Base-by-base conservation (phyloP, 2,329 filamentous ascomycete species). In the Pseudocercospora eumusae region DNA sequence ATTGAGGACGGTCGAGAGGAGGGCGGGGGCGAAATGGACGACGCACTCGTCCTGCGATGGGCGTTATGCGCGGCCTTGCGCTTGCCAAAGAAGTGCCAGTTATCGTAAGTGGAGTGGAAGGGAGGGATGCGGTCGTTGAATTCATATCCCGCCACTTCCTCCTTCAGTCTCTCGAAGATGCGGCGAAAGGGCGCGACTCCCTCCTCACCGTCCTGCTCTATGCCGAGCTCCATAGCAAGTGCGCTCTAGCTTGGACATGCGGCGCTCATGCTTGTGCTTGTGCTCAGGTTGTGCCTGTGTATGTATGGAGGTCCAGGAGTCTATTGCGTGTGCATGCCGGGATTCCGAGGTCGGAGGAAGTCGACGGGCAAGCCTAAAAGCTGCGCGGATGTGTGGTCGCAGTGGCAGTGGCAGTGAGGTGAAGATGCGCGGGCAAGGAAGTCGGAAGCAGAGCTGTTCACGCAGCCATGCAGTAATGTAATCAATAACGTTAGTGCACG, bases 81-180 rank as follows among this genome's bases (percentile, higher is more conserved):
- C 13, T 62, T 64, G 28, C 79, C 80, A 64, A 78, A 79, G 65
- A 81, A 79, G 69, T 82, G 80, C 92, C 93, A 98, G 79, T 93
- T 92, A 75, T 96, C 92, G 77, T 96, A 97, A 70, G 88, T 79
- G 36, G 78, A 80, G 65, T 82, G 80, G 68, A 82, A 82, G 9
- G 80, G 80, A 54, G 69, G 64, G 31, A 73, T 66, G 20, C 74
- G 70, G 20, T 77, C 74, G 54, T 78, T 73, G 63, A 75, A 76
- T 36, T 75, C 70, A 63, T 75, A 75, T 36, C 70, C 69, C 3
- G 73, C 69, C 8, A 73, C 68, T 28, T 75, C 73, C 10, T 74
- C 73, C 49, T 69, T 67, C 23, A 76, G 64, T 2, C 75, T 71
- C 44, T 72, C 70, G 63, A 69, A 74, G 56, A 74, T 68, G 52